phyloP scores from a whole-genome alignment of 2,329 filamentous ascomycete species.

The Didymosphaeria variabile region DNA sequence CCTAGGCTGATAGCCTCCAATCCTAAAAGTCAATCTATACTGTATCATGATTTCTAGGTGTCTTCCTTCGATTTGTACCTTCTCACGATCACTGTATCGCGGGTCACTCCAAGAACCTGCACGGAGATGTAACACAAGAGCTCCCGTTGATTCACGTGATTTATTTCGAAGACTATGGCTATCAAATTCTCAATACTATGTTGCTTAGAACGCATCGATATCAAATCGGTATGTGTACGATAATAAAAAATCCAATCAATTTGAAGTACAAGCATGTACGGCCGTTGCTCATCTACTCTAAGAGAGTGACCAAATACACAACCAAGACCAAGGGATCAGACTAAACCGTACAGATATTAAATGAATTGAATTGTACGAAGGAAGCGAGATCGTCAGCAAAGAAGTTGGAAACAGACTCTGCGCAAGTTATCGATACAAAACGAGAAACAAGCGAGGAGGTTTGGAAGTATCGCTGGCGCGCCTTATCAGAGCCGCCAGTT shows the following conservation, averaged over 20 bases:
- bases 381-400: background rate
- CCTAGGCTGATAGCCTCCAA: background rate
- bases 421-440: background rate
- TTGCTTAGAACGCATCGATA: background rate
- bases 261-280: background rate
- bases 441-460: background rate
- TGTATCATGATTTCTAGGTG: background rate
- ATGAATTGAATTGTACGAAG: background rate
- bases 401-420: background rate
- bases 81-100: too few relatives aligned
- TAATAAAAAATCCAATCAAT: background rate
- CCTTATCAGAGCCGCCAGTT: background rate
- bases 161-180: too few relatives aligned
- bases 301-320: background rate
- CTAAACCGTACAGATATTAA: background rate
- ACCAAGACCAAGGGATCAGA: background rate
- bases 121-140: too few relatives aligned
- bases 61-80: background rate
- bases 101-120: too few relatives aligned
- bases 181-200: background rate
- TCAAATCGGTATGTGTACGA: background rate
- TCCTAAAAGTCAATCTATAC: background rate
- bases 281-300: slow-evolving; percentile 1
- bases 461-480: background rate
- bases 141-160: too few relatives aligned